These are phyloP conservation scores for Myrica gale DNA, from an alignment of 306 rosid species.

Conservation along the genomic window DNA sequence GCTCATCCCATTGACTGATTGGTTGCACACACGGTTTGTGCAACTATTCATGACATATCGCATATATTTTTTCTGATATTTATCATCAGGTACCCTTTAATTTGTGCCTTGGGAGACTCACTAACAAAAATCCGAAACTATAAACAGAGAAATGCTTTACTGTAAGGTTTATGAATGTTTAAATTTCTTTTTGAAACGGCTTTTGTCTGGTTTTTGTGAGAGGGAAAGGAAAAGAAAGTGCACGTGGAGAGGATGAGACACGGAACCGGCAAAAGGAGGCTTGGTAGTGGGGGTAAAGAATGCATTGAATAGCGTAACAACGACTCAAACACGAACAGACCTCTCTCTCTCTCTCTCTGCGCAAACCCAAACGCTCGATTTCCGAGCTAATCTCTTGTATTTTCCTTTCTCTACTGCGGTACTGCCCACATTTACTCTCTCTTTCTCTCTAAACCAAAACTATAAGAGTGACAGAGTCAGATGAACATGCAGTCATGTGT, in stretches of 20 bases:
- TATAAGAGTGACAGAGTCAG: conserved; percentile 27
- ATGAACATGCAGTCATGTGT: conserved; percentile 10
- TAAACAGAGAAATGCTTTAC: too few species aligned
- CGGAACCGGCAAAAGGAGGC: conserved; percentile 68
- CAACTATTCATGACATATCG: too few species aligned
- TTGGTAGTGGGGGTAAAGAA: conserved; percentile 31
- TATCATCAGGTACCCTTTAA: neutral
- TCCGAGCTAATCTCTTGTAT: conserved; percentile 18
- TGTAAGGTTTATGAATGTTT: neutral
- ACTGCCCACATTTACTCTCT: conserved; percentile 37
- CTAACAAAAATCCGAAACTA: neutral
- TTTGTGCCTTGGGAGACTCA: neutral
- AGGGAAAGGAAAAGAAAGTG: neutral
- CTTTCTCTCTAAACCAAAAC: conserved; percentile 27
- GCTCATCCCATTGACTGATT: too few species aligned
- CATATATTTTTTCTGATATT: too few species aligned
- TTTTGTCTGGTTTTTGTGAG: neutral
- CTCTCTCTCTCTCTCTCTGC: neutral
- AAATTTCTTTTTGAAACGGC: neutral
- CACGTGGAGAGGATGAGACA: conserved; percentile 56
- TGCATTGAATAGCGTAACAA: conserved; percentile 64
- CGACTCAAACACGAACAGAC: conserved; percentile 1
- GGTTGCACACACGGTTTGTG: too few species aligned
- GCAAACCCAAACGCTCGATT: conserved; percentile 21
- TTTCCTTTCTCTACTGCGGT: conserved; percentile 12